These are phyloP conservation scores for Peronosclerospora sorghi DNA, from an alignment of 352 stramenopile species.

Conservation along the genomic window DNA sequence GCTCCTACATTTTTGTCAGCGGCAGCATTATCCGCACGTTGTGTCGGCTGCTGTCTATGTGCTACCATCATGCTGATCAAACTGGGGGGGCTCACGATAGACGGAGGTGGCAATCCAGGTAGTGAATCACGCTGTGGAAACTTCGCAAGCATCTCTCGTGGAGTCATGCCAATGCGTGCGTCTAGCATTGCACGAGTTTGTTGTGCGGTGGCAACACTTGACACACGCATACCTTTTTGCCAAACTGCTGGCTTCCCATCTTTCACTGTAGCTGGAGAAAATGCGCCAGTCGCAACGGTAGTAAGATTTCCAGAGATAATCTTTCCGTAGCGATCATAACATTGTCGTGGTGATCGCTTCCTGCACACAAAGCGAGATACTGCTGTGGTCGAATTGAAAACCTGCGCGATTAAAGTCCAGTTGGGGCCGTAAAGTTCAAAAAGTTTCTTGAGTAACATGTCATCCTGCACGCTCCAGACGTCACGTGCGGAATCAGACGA, in stretches of 20 bases:
- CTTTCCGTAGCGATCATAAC: slow-evolving; percentile 78
- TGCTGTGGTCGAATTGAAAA: slow-evolving; percentile 62
- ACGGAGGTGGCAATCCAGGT: slow-evolving; percentile 51
- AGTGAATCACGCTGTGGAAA: slow-evolving; percentile 41
- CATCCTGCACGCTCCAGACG: slow-evolving; percentile 60
- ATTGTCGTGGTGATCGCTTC: slow-evolving; percentile 72
- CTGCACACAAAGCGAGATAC: slow-evolving; percentile 66
- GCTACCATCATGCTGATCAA: slow-evolving; percentile 44
- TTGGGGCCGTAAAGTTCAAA: slow-evolving; percentile 82
- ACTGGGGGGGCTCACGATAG: slow-evolving; percentile 36
- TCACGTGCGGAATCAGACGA: slow-evolving; percentile 36
- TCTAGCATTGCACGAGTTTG: slow-evolving; percentile 40
- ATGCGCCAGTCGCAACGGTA: slow-evolving; percentile 2
- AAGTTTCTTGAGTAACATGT: slow-evolving; percentile 73
- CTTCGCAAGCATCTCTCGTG: slow-evolving; percentile 37
- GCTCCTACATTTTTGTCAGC: slow-evolving; percentile 8
- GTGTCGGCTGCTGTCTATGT: slow-evolving; percentile 28
- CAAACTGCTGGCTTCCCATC: slow-evolving; percentile 24
- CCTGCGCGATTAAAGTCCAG: slow-evolving; percentile 80
- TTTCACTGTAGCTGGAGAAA: slow-evolving; percentile 19
- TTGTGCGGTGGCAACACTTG: slow-evolving; percentile 21
- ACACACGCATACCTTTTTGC: slow-evolving; percentile 36
- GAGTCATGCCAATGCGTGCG: slow-evolving; percentile 47
- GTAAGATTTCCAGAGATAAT: slow-evolving; percentile 53
- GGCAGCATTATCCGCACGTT: slow-evolving; percentile 3